Percentiles rank a stretch among this genome's conserved stretches.
Evolutionary conservation across 2,329 filamentous ascomycete species (phyloP).

Genomic region (Cladosporium sp.): DNA sequence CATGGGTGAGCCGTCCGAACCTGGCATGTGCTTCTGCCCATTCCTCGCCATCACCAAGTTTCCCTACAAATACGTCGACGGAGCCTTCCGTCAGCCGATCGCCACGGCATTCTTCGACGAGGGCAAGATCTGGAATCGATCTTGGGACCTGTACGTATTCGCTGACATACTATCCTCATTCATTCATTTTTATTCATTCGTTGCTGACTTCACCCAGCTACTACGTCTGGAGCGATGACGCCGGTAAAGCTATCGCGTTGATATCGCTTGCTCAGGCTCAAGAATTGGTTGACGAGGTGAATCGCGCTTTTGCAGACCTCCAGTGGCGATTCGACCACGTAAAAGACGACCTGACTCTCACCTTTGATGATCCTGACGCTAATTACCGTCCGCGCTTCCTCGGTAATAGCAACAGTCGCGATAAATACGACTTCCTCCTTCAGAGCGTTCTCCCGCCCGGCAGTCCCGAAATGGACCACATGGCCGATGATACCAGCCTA

Average conservation of each 20-base stretch:
- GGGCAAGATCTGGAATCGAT: constrained; percentile 54
- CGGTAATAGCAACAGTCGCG: constrained; percentile 50
- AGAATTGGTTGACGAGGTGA: constrained; percentile 61
- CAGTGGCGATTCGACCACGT: constrained; percentile 55
- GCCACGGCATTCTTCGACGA: constrained; percentile 54
- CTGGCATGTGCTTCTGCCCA: constrained; percentile 35
- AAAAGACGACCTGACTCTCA: constrained; percentile 56
- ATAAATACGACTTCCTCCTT: constrained; percentile 39
- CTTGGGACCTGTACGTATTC: constrained; percentile 73
- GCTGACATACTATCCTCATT: background rate
- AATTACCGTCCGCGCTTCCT: constrained; percentile 66
- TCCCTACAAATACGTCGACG: constrained; percentile 56
- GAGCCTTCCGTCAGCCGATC: constrained; percentile 43
- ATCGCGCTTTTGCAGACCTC: constrained; percentile 49
- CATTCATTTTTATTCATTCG: background rate
- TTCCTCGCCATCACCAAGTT: constrained; percentile 53
- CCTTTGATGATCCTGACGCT: constrained; percentile 62
- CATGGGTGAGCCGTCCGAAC: constrained; percentile 31
- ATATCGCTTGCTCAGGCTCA: constrained; percentile 64
- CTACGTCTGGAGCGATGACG: constrained; percentile 23
- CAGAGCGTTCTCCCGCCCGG: constrained; percentile 11
- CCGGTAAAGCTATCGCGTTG: constrained; percentile 57
- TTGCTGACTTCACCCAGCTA: constrained; percentile 21
- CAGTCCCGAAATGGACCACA: background rate
- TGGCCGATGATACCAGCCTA: constrained; percentile 34